Evolutionary conservation across 1,284 basidiomycete genomes (phyloP).

Genomic region (Cutaneotrichosporon sp.): DNA sequence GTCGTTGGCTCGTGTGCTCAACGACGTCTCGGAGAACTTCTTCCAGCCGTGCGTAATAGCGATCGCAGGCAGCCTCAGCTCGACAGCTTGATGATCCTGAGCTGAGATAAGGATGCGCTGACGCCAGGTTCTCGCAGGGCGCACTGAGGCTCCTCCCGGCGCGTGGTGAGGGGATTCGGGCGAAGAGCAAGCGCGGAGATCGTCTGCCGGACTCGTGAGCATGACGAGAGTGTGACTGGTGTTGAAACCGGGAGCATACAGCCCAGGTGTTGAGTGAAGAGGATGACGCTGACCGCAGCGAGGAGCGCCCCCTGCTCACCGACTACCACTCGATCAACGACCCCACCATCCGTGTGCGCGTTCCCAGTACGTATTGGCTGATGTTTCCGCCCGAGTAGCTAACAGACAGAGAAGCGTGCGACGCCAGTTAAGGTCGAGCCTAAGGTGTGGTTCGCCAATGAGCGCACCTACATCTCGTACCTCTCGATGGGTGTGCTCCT

Average conservation of each 20-base stretch:
- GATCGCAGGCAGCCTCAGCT: neutral
- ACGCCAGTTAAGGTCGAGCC: constrained; percentile 90
- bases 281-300: constrained; percentile 19
- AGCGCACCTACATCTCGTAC: constrained; percentile 93
- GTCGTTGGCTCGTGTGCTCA: constrained; percentile 23
- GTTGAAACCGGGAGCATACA: neutral
- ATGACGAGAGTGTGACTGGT: neutral
- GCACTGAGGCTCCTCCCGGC: constrained; percentile 46
- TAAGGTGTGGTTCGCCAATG: constrained; percentile 99
- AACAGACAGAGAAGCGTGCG: constrained; percentile 66
- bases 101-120: constrained; percentile 5
- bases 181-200: constrained; percentile 50
- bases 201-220: constrained; percentile 49
- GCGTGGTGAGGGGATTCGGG: constrained; percentile 37
- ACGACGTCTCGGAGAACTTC: constrained; percentile 43
- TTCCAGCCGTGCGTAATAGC: constrained; percentile 44
- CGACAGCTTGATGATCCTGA: too few relatives aligned
- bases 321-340: constrained; percentile 52
- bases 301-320: constrained; percentile 37
- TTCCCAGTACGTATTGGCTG: constrained; percentile 38
- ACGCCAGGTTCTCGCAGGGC: constrained; percentile 44
- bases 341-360: constrained; percentile 39
- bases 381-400: constrained; percentile 4
- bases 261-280: neutral
- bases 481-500: constrained; percentile 81